Conservation (phyloP, 495 filamentous ascomycete species). For the Evansstolkia leycettana region DNA sequence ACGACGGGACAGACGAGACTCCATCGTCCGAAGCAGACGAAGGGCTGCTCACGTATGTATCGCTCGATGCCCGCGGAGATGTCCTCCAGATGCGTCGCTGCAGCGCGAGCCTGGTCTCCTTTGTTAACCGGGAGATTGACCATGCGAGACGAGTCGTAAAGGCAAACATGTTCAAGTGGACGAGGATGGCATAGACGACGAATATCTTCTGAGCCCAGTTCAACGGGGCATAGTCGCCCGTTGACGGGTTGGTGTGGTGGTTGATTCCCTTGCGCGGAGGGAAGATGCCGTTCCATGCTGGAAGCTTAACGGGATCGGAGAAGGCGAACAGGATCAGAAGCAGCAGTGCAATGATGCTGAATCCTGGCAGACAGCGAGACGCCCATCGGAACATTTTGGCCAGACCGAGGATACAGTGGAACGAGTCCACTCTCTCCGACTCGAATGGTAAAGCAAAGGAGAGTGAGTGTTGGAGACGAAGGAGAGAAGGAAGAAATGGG, state of each 20-base stretch:
- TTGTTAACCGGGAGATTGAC: slow-evolving; percentile 13
- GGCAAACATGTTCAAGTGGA: slow-evolving; percentile 18
- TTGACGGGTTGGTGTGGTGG: slow-evolving; percentile 1
- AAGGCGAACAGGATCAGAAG: slow-evolving; percentile 13
- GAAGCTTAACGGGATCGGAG: slow-evolving; percentile 8
- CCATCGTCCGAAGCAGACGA: background rate
- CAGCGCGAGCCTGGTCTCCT: slow-evolving; percentile 11
- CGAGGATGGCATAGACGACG: slow-evolving; percentile 16
- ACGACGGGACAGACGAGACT: background rate
- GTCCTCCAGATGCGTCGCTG: slow-evolving; percentile 9
- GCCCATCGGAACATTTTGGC: slow-evolving; percentile 16
- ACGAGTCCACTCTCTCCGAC: no score
- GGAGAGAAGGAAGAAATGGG: no score
- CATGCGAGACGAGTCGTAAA: slow-evolving; percentile 22
- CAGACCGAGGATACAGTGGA: no score
- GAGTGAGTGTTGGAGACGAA: no score
- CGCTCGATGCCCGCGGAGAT: background rate
- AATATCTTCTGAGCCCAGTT: slow-evolving; percentile 18
- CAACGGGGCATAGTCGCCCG: slow-evolving; percentile 8
- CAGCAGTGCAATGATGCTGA: slow-evolving; percentile 22
- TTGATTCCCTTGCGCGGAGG: slow-evolving; percentile 3
- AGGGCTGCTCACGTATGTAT: background rate
- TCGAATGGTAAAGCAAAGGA: no score
- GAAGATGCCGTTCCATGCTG: slow-evolving; percentile 9
- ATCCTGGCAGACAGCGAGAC: slow-evolving; percentile 25